These are phyloP conservation scores for Solanum piurae DNA, from an alignment of 257 asterid species.

Conservation along the genomic window DNA sequence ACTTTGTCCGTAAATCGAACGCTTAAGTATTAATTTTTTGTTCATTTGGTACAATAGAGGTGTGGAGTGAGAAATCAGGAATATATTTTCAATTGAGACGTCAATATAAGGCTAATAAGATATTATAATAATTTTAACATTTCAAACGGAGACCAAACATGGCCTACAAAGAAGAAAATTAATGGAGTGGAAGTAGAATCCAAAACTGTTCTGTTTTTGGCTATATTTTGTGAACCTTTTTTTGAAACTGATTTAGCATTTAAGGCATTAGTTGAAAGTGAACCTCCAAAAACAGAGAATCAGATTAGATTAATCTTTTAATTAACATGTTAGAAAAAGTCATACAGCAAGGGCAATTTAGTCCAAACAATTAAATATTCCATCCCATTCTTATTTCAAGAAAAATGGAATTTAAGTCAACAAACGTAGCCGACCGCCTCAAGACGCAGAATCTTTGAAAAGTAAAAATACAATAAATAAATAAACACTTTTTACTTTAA, in stretches of 20 bases:
- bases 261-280: background rate
- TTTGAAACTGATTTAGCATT: background rate
- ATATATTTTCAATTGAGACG: background rate
- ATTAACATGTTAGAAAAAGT: constrained; percentile 3
- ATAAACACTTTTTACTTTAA: background rate
- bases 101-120: background rate
- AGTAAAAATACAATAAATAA: background rate
- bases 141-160: background rate
- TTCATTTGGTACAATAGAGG: background rate
- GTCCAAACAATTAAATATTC: background rate
- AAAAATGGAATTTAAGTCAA: background rate
- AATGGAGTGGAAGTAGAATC: background rate
- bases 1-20: accelerated
- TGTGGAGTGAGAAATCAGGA: background rate
- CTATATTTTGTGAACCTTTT: background rate
- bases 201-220: background rate
- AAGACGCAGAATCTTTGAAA: constrained; percentile 3
- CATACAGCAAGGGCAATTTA: background rate
- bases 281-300: background rate
- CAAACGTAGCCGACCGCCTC: background rate
- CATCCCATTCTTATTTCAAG: background rate
- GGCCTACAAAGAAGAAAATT: background rate
- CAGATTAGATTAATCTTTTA: background rate
- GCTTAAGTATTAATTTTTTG: background rate
- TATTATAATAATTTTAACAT: background rate